Percentiles rank a stretch among this genome's conserved stretches.
phyloP scores from a whole-genome alignment of 179 eudicot species.

The Silene coronaria region DNA sequence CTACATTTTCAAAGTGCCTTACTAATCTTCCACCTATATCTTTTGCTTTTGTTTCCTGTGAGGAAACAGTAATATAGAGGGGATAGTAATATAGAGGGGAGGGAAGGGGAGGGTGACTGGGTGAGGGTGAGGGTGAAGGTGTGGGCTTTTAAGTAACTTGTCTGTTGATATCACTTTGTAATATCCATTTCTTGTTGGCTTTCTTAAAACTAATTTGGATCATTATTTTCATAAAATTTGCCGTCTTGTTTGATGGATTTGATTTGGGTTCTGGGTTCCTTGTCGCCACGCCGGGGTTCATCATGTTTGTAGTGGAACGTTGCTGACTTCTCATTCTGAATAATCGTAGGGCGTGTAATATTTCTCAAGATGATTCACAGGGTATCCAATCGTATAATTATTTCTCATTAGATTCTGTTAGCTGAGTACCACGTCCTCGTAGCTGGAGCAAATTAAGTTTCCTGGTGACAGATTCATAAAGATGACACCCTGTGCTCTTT shows the following conservation, averaged over 20 bases:
- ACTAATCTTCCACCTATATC: neutral
- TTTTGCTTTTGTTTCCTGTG: neutral
- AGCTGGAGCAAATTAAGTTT: neutral
- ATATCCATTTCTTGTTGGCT: neutral
- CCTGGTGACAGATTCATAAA: neutral
- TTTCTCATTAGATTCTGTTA: neutral
- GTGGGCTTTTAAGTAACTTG: neutral
- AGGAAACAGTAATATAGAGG: neutral
- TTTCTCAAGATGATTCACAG: too few relatives aligned
- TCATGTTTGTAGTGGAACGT: neutral
- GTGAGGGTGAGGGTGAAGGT: neutral
- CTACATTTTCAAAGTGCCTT: neutral
- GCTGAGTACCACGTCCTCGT: neutral
- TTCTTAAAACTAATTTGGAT: neutral
- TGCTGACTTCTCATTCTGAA: neutral
- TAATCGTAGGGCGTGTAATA: too few relatives aligned
- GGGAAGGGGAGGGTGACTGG: neutral
- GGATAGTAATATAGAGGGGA: too few relatives aligned
- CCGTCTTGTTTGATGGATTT: neutral
- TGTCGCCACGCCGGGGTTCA: neutral
- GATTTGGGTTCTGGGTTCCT: neutral
- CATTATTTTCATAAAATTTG: neutral
- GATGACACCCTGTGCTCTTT: neutral
- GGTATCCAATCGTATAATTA: too few relatives aligned
- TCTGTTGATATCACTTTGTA: neutral